Evolutionary conservation across 2,329 filamentous ascomycete species (phyloP).

Genomic region (Emmonsiellopsis sp.): DNA sequence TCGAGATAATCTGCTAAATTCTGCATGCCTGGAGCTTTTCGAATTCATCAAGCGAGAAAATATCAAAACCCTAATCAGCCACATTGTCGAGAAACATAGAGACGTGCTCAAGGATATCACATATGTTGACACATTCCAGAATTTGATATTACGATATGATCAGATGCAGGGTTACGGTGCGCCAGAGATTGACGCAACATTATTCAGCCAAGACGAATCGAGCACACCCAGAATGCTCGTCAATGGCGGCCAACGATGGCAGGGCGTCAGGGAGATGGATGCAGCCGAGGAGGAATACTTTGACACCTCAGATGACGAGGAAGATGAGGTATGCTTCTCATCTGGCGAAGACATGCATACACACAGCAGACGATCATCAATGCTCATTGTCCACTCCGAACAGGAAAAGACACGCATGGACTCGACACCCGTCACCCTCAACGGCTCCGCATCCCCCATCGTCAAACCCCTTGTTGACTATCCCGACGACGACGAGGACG

Average conservation of each 20-base stretch:
- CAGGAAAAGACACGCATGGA: slow-evolving; percentile 9
- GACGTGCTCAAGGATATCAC: slow-evolving; percentile 66
- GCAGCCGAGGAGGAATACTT: slow-evolving; percentile 88
- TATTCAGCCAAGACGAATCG: slow-evolving; percentile 63
- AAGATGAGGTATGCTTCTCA: slow-evolving; percentile 47
- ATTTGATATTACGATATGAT: slow-evolving; percentile 68
- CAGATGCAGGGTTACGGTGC: slow-evolving; percentile 60
- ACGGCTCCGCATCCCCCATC: slow-evolving; percentile 52
- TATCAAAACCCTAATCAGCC: slow-evolving; percentile 70
- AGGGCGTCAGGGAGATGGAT: slow-evolving; percentile 73
- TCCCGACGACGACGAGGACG: slow-evolving; percentile 78
- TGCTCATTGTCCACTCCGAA: no score
- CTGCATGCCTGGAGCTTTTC: slow-evolving; percentile 87
- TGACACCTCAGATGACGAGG: slow-evolving; percentile 79
- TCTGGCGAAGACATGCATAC: slow-evolving; percentile 1
- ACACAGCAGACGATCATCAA: no score
- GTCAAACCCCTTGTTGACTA: slow-evolving; percentile 81
- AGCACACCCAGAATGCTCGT: slow-evolving; percentile 41
- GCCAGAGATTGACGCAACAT: slow-evolving; percentile 51
- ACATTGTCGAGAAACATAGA: slow-evolving; percentile 76
- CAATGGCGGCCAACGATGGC: slow-evolving; percentile 50
- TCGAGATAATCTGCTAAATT: slow-evolving; percentile 86
- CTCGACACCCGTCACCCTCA: slow-evolving; percentile 33
- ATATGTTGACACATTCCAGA: slow-evolving; percentile 77
- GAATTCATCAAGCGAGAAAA: slow-evolving; percentile 79